Conservation (phyloP, 2,329 filamentous ascomycete genomes). For the Sphaerulina vaccinii region DNA sequence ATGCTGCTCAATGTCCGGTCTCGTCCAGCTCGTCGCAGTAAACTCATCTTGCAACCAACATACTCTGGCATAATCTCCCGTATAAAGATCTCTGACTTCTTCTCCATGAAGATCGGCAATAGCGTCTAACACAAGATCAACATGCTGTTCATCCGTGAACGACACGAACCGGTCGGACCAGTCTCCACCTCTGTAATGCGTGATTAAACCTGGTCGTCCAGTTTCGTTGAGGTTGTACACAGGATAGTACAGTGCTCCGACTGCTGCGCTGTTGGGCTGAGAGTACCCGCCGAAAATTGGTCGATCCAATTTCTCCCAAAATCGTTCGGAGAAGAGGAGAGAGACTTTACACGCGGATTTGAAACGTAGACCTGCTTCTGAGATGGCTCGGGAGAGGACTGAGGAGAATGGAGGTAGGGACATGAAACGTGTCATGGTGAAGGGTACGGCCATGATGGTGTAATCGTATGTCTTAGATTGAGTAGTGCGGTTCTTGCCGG, state of each 20-base stretch:
- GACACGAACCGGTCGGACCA: conserved; percentile 27
- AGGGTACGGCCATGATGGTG: conserved; percentile 19
- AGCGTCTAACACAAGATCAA: conserved; percentile 59
- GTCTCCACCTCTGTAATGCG: conserved; percentile 17
- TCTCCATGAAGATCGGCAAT: conserved; percentile 65
- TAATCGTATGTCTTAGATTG: conserved; percentile 18
- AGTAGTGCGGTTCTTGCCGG: conserved; percentile 38
- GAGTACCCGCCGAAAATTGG: conserved; percentile 64
- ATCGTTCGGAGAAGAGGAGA: conserved; percentile 64
- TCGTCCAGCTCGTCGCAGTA: conserved; percentile 51
- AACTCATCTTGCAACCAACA: conserved; percentile 21
- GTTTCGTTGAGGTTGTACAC: conserved; percentile 63
- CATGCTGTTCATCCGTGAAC: conserved; percentile 58
- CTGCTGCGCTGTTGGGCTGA: conserved; percentile 58
- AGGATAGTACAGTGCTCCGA: conserved; percentile 64
- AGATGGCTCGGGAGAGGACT: conserved; percentile 13
- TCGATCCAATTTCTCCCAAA: conserved; percentile 52
- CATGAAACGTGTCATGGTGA: conserved; percentile 19
- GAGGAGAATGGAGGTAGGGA: conserved; percentile 13
- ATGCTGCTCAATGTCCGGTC: conserved; percentile 60
- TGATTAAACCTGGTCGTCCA: conserved; percentile 55
- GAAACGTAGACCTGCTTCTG: conserved; percentile 46
- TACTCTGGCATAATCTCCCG: conserved; percentile 17
- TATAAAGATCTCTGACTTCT: conserved; percentile 56
- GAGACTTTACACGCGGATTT: conserved; percentile 56